Percentiles rank a stretch among this genome's conserved stretches.
phyloP scores from a whole-genome alignment of 495 filamentous ascomycete genomes.

The Aspergillus wentii region DNA sequence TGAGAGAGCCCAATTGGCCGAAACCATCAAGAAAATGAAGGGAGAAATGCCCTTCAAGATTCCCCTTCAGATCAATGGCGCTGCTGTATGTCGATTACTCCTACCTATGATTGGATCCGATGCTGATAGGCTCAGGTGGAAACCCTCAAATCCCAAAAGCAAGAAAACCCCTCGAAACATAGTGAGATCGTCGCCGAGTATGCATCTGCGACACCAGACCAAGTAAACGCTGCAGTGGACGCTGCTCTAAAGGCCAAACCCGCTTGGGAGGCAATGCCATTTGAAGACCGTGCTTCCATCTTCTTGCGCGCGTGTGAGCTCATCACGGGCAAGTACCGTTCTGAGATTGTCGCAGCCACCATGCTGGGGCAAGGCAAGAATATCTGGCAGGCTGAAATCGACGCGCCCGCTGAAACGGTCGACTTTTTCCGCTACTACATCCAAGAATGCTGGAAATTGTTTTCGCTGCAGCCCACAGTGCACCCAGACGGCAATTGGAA shows the following conservation, averaged over 20 bases:
- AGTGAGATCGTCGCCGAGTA: slow-evolving; percentile 63
- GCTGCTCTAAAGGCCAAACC: slow-evolving; percentile 76
- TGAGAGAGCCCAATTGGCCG: slow-evolving; percentile 22
- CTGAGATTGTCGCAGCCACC: slow-evolving; percentile 84
- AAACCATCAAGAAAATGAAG: slow-evolving; percentile 20
- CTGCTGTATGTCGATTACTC: slow-evolving; percentile 12
- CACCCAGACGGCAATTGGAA: slow-evolving; percentile 59
- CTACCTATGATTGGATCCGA: background rate
- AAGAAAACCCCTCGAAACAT: slow-evolving; percentile 72
- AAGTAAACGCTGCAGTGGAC: slow-evolving; percentile 70
- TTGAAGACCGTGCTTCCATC: slow-evolving; percentile 81
- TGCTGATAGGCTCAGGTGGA: slow-evolving; percentile 6
- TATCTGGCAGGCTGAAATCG: slow-evolving; percentile 94
- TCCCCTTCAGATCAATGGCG: slow-evolving; percentile 22
- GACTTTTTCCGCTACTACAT: slow-evolving; percentile 84
- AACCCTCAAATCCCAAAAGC: slow-evolving; percentile 25
- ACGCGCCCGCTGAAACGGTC: slow-evolving; percentile 80
- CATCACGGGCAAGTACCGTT: slow-evolving; percentile 81
- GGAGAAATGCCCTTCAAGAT: slow-evolving; percentile 22
- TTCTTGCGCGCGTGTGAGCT: slow-evolving; percentile 90
- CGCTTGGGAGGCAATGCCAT: slow-evolving; percentile 75
- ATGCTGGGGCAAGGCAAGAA: slow-evolving; percentile 96
- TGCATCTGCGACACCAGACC: slow-evolving; percentile 59
- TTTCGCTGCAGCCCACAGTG: slow-evolving; percentile 64
- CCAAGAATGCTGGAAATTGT: slow-evolving; percentile 67